phyloP scores from a whole-genome alignment of 345 rosid species.

The Eutrema heterophyllum region DNA sequence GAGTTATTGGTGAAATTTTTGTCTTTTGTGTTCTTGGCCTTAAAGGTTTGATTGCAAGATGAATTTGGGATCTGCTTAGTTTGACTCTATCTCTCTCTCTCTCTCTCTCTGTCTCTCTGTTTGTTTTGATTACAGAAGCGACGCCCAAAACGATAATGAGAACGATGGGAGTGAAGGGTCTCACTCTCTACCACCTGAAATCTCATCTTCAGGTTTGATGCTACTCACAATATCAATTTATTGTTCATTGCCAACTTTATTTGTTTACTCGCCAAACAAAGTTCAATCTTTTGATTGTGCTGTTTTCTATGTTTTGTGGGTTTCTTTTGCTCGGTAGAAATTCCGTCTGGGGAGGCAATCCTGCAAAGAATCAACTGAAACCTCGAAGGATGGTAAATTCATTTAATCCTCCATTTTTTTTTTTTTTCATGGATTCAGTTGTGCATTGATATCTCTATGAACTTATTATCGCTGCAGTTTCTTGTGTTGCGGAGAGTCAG shows the following conservation, averaged over 20 bases:
- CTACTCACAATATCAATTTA: background rate
- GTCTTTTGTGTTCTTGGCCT: background rate
- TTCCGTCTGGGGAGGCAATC: constrained; percentile 84
- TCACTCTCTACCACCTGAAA: constrained; percentile 87
- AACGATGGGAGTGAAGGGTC: constrained; percentile 92
- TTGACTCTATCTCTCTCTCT: too few relatives aligned
- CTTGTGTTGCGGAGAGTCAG: constrained; percentile 80
- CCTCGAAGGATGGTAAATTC: constrained; percentile 75
- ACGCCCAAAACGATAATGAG: constrained; percentile 91
- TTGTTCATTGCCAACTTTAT: background rate
- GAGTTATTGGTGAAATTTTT: background rate
- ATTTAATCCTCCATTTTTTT: background rate
- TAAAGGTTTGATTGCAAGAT: background rate
- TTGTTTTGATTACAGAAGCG: constrained; percentile 51
- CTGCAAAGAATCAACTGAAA: constrained; percentile 71
- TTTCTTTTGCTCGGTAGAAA: constrained; percentile 46
- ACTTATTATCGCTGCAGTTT: constrained; percentile 38
- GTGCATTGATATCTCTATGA: constrained; percentile 1
- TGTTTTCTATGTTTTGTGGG: background rate
- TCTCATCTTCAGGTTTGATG: constrained; percentile 87
- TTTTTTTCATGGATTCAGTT: background rate
- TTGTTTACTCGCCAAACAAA: background rate
- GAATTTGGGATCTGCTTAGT: background rate
- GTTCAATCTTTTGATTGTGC: background rate
- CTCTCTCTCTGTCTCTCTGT: background rate